phyloP scores from a whole-genome alignment of 2,329 filamentous ascomycete species.

The Penicillium sp. region DNA sequence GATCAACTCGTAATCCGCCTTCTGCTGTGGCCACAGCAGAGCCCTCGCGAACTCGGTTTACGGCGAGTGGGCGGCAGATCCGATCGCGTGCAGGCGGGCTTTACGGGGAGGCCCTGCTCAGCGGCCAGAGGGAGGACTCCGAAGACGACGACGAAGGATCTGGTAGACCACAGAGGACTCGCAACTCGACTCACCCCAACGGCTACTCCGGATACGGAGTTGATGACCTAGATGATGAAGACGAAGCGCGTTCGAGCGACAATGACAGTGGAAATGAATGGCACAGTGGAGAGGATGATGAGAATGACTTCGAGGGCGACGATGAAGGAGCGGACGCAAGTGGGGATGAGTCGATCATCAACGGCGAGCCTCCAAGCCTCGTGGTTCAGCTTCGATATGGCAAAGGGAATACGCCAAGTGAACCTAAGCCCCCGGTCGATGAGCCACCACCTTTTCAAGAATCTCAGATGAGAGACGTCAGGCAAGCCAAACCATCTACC shows the following conservation, averaged over 20 bases:
- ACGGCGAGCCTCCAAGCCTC: conserved; percentile 58
- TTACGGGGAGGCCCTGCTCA: conserved; percentile 56
- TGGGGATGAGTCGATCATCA: conserved; percentile 47
- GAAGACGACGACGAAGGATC: conserved; percentile 48
- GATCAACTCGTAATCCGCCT: conserved; percentile 63
- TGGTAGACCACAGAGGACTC: conserved; percentile 40
- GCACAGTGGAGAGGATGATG: conserved; percentile 71
- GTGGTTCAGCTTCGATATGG: conserved; percentile 67
- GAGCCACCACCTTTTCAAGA: conserved; percentile 20
- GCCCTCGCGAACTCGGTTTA: conserved; percentile 62
- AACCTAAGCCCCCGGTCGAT: conserved; percentile 16
- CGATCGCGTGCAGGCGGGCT: conserved; percentile 52
- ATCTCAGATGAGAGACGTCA: conserved; percentile 11
- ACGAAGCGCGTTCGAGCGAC: conserved; percentile 55
- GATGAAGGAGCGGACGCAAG: conserved; percentile 43
- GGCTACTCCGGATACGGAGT: conserved; percentile 56
- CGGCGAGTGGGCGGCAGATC: conserved; percentile 84
- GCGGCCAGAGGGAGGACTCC: conserved; percentile 48
- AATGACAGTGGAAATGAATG: conserved; percentile 65
- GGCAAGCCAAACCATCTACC: conserved; percentile 4
- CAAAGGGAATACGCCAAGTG: conserved; percentile 28
- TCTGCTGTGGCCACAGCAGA: conserved; percentile 71
- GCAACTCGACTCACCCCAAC: conserved; percentile 30
- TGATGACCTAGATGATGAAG: conserved; percentile 65
- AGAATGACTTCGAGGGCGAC: conserved; percentile 62